Base-by-base conservation (phyloP, 1,284 basidiomycete species). In the Cronartium quercuum region DNA sequence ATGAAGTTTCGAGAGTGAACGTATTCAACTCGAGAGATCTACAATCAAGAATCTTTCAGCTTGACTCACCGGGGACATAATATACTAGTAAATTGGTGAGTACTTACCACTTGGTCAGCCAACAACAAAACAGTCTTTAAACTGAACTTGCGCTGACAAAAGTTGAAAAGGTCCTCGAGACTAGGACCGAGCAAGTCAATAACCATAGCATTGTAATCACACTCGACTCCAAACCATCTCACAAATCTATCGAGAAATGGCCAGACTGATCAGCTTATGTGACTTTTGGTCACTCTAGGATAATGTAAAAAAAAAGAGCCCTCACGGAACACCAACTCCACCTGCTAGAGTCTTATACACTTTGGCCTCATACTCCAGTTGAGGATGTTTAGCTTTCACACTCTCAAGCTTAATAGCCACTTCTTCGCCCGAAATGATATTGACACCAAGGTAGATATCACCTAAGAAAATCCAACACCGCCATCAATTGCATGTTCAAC, bases 371-470 rank as follows among this genome's bases (percentile, higher is more conserved):
- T 99, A 98, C 84, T 98, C 95, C 80, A 98, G 90, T 84, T 98
- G 96, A n/a, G 96, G 95, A 81, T 98, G 94, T 84, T 98, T 98
- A 79, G 96, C 95, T 84, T 98, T 98, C 84, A 98, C 92, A 0
- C 94, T 97, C 84, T 98, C 96, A 80, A 99, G 90, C 85, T 99
- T 98, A 88, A 98, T 98, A 81, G 94, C 96, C 76, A 98, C 96
- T 83, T 98, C 95, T 83, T 99, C 94, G 66, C 95, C 95, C n/a
- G 94, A 97, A 82, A 98, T 98, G 85, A 98, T 98, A 87, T 98
- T 98, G 84, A 97, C 94, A 77, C 96, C 96, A 77, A 98, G 91
- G 84, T 98, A 98, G 83, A 99, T 98, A 82, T 98, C 95, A 84
- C 94, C 93, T 94, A 77, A 34, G 69, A 68, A 44, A 78, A 78